These are phyloP conservation scores for Pulveroboletus sp. DNA, from an alignment of 768 basidiomycete genomes.

Conservation along the genomic window DNA sequence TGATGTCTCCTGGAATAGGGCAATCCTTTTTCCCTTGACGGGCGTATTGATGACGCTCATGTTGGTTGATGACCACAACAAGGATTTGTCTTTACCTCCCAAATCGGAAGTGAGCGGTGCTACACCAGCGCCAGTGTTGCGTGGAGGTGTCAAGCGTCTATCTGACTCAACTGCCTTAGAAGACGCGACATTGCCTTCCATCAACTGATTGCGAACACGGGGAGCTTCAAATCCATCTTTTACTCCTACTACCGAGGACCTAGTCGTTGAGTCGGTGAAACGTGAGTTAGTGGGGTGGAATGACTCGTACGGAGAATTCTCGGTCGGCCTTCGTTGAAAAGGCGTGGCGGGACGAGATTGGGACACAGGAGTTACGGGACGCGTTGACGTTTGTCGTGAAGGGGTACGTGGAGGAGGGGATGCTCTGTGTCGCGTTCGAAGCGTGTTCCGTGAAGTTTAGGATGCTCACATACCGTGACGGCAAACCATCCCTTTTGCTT, in stretches of 20 bases:
- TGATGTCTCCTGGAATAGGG: slow-evolving; percentile 76
- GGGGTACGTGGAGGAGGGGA: slow-evolving; percentile 17
- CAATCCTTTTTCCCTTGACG: slow-evolving; percentile 65
- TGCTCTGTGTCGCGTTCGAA: slow-evolving; percentile 6
- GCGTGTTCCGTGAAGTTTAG: too few species aligned
- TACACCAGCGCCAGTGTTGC: slow-evolving; percentile 28
- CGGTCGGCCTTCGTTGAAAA: not conserved
- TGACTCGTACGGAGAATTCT: not conserved
- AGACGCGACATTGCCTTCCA: slow-evolving; percentile 47
- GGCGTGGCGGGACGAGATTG: slow-evolving; percentile 16
- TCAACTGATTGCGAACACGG: slow-evolving; percentile 51
- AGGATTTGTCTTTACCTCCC: slow-evolving; percentile 10
- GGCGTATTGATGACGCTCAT: slow-evolving; percentile 71
- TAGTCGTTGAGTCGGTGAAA: not conserved
- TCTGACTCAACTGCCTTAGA: too few species aligned
- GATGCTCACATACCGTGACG: slow-evolving; percentile 14
- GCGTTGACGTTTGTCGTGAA: slow-evolving; percentile 13
- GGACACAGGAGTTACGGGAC: slow-evolving; percentile 11
- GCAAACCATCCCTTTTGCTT: slow-evolving; percentile 3
- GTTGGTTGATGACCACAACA: slow-evolving; percentile 23
- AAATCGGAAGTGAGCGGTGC: slow-evolving; percentile 10
- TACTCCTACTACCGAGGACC: not conserved
- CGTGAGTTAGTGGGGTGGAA: not conserved
- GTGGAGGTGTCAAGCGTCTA: slow-evolving; percentile 41
- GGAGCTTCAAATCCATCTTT: slow-evolving; percentile 45